These are phyloP conservation scores for Lachnum nothofagi DNA, from an alignment of 2,329 filamentous ascomycete genomes.

Conservation along the genomic window DNA sequence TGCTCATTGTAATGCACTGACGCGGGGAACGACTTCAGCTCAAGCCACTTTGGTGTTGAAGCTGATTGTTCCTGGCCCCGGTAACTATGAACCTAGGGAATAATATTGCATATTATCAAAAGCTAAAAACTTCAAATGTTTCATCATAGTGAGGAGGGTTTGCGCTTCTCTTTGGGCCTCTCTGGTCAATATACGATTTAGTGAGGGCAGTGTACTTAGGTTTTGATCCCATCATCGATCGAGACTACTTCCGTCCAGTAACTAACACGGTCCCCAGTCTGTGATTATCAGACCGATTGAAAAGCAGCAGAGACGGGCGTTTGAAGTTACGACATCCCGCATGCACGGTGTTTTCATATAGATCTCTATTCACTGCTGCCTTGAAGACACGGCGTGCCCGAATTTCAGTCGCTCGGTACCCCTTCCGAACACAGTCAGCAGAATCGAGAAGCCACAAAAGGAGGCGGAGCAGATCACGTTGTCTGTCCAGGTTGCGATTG, in stretches of 20 bases:
- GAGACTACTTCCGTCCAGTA: no score
- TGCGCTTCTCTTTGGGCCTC: neutral
- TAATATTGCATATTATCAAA: neutral
- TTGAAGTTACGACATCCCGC: constrained; percentile 1
- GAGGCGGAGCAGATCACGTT: constrained; percentile 21
- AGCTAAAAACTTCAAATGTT: neutral
- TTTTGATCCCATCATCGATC: no score
- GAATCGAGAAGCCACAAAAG: constrained; percentile 15
- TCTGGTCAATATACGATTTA: neutral
- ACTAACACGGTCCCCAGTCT: no score
- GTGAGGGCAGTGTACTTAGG: neutral
- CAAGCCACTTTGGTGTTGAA: neutral
- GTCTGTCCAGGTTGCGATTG: constrained; percentile 9
- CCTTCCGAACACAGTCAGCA: constrained; percentile 16
- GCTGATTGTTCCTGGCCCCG: neutral
- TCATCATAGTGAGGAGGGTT: neutral
- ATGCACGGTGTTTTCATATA: neutral
- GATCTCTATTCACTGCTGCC: constrained; percentile 13
- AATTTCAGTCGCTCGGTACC: constrained; percentile 7
- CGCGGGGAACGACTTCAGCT: neutral
- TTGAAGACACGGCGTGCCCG: constrained; percentile 17
- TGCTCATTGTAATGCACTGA: neutral
- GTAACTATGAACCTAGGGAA: neutral
- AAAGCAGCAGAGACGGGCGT: neutral
- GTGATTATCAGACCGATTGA: neutral